Base-by-base conservation (phyloP, 2,329 filamentous ascomycete genomes). In the Colletotrichum chrysophilum region DNA sequence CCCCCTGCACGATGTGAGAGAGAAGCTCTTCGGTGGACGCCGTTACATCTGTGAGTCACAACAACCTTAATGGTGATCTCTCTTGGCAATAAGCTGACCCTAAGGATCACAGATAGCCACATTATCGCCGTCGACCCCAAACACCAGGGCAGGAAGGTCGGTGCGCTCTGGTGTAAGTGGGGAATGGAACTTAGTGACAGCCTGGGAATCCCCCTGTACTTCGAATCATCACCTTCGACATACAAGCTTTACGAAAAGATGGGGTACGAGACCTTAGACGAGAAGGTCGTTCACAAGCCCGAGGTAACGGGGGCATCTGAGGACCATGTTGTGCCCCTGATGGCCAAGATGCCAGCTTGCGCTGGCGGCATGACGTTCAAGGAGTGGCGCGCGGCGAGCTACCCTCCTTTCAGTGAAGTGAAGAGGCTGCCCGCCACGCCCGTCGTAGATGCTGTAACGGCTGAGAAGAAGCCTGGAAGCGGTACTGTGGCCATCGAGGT, bases 111-210 rank as follows among this genome's bases (percentile, higher is more conserved):
- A 85, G 84, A 86, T 76, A 80, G 80, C 52, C 86, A 88, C 75
- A 84, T 87, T 69, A 85, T 88, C 69, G 87, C 85, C 24, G 84
- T 89, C 12, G 83, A 87, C 60, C 87, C 87, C 12, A 81, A 81
- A 62, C 78, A 84, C 76, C 87, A 89, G 75, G 83, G 86, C 34
- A 85, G 82, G 72, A 86, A 86, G 26, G 84, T 86, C 7, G 87
- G 86, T 16, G 82, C 83, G 3, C 78, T 84, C 26, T 79, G 88
- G 60, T 84, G 87, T 72, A 80, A 87, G 76, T 87, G 84, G 80
- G 86, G 85, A 36, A 79, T 81, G n/a, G 80, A 84, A 24, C 78
- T 84, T 58, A 82, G 84, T 70, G 81, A 86, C 70, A 78, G 83
- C 18, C 79, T 83, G 24, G 79, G 79, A 16, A 75, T 89, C 34